A percentile compares a stretch with the other conserved stretches of the same genome.
Evolutionary conservation across 495 filamentous ascomycete genomes (phyloP).

Genomic region (Penicillium ucsense): DNA sequence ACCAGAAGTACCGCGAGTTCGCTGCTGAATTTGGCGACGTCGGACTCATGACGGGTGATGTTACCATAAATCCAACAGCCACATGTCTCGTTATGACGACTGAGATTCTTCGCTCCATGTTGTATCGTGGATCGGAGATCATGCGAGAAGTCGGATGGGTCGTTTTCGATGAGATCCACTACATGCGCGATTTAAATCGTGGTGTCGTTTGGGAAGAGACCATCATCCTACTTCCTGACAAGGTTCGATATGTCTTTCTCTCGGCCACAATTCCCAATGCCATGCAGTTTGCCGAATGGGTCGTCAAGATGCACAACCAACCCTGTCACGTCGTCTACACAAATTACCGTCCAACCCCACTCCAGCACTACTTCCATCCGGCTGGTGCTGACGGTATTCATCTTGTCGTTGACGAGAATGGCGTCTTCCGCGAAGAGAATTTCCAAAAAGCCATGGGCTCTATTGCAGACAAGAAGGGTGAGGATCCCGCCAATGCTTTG

Average conservation of each 20-base stretch:
- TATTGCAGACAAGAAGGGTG: slow-evolving; percentile 80
- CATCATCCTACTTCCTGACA: slow-evolving; percentile 92
- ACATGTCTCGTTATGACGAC: slow-evolving; percentile 99
- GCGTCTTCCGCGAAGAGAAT: slow-evolving; percentile 88
- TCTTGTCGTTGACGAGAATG: slow-evolving; percentile 91
- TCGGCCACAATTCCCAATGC: slow-evolving; percentile 99
- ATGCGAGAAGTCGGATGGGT: slow-evolving; percentile 99
- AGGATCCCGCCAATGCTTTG: slow-evolving; percentile 66
- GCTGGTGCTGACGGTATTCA: slow-evolving; percentile 90
- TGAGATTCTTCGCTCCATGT: slow-evolving; percentile 96
- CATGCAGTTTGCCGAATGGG: slow-evolving; percentile 99
- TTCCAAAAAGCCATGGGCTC: slow-evolving; percentile 90
- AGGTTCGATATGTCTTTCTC: slow-evolving; percentile 95
- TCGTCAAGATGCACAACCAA: slow-evolving; percentile 90
- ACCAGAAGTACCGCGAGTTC: slow-evolving; percentile 98
- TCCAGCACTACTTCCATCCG: slow-evolving; percentile 97
- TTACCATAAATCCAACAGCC: slow-evolving; percentile 96
- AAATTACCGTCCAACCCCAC: slow-evolving; percentile 88
- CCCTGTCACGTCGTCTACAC: slow-evolving; percentile 98
- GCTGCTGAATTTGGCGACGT: slow-evolving; percentile 92
- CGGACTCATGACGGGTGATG: slow-evolving; percentile 97
- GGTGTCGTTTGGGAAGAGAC: slow-evolving; percentile 99
- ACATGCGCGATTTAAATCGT: slow-evolving; percentile 71
- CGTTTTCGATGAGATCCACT: slow-evolving; percentile 96
- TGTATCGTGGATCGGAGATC: slow-evolving; percentile 96